phyloP scores from a whole-genome alignment of 2,329 filamentous ascomycete genomes.

The Ophiostoma triangulosporum region DNA sequence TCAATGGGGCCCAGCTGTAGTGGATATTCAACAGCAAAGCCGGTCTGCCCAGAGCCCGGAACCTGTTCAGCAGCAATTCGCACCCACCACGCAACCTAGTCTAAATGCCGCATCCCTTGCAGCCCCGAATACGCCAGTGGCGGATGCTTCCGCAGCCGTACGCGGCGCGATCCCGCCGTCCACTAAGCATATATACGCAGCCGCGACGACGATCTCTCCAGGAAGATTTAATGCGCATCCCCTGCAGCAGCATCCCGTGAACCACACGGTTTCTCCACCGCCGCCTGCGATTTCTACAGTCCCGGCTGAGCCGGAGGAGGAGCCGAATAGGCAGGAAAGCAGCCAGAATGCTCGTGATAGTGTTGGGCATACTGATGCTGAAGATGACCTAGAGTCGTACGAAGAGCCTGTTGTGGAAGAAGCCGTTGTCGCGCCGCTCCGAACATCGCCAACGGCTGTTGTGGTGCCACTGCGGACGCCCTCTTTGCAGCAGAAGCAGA shows the following conservation, averaged over 20 bases:
- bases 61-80: background rate
- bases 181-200: no score
- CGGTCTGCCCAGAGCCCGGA: background rate
- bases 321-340: background rate
- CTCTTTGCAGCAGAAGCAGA: background rate
- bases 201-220: background rate
- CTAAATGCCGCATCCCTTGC: background rate
- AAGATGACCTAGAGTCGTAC: background rate
- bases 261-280: background rate
- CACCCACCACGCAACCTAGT: background rate
- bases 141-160: background rate
- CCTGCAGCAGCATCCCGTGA: background rate
- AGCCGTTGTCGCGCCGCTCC: background rate
- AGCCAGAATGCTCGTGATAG: background rate
- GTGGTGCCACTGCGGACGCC: background rate
- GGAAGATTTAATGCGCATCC: conserved; percentile 1
- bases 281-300: conserved; percentile 19
- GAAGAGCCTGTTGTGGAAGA: background rate
- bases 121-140: background rate
- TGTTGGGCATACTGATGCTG: background rate
- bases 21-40: background rate
- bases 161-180: background rate
- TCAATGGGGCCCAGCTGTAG: background rate
- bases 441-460: background rate
- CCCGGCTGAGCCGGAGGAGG: conserved; percentile 4